Evolutionary conservation across 495 filamentous ascomycete species (phyloP), one percentile per base, ranked within the genome.

Genomic region (Hyaloscypha bicolor): DNA sequence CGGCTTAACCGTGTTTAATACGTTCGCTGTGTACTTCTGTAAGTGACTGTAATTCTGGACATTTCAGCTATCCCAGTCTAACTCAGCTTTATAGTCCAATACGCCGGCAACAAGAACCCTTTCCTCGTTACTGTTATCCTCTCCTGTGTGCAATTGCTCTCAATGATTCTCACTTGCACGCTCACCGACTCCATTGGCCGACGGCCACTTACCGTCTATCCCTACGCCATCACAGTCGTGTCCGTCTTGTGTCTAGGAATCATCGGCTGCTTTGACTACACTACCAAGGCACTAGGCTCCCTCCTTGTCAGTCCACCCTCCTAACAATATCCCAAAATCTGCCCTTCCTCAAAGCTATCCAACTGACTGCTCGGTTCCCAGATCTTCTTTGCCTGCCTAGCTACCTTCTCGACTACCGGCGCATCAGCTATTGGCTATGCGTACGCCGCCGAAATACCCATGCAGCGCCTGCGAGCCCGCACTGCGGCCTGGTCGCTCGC

Each of bases 21-120:
- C 75, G 2, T 78, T 76, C 53, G 77, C 75, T 2, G 78, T 77
- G 9, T 81, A 81, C 62, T 81, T 81, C 71, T 81, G 65, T 77
- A 78, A 70, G 67, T 70, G 62, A 11, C 21, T 31, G 25, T 3
- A 37, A 37, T 70, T 22, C 9, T 32, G 51, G 29, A 33, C 52
- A 11, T 32, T 22, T 51, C 60, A 30, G 4, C 29, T 3, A 65
- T 39, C 5, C 19, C 16, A 30, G 9, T 30, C 52, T 51, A 14
- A 56, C 33, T 25, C 76, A 74, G 6, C 32, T n/a, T 45, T 32
- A 19, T 42, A 67, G 65, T 81, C 63, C 79, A 81, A 73, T 71
- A 76, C 37, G 79, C 79, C 6, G 79, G 79, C 3, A 77, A 67
- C 69, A 69, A 76, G 8, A 73, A 81, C 63, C 78, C 79, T 4